Evolutionary conservation across 192 early-diverging fungal genomes (phyloP), one percentile per base, ranked within the genome.

Genomic region (Blastocladiella britannica): DNA sequence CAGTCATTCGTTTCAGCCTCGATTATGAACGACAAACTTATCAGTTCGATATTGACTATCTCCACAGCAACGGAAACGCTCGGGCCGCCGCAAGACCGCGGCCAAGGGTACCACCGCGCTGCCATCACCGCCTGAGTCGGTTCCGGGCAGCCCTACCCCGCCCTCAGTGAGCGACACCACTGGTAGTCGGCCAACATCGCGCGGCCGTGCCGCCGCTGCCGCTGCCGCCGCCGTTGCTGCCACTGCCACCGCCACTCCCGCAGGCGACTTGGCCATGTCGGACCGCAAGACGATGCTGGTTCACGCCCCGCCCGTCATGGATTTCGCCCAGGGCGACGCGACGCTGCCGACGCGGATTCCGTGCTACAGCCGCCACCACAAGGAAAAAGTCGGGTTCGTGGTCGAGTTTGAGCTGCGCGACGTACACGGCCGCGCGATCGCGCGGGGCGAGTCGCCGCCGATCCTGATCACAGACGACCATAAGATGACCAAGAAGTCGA

Each of bases 381-480:
- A 79, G 66, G 92, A 96, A 61, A 93, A 92, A 71, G 67, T 80
- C 5, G 92, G 92, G 6, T 96, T 96, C 65, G 88, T 47, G 37
- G 74, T 96, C 53, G 85, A 85, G 60, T 84, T 93, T 64, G 73
- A 78, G 26, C 75, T 90, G 58, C 70, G 75, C 23, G 85, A 96
- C 63, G 61, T 75, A 53, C 65, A 70, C 56, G 75, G 76, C 59
- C 61, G 66, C 22, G 67, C 85, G 30, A 66, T 93, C 25, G 89
- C 91, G 7, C 76, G 74, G 9, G 87, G 87, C 25, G 68, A 86
- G 31, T 90, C 89, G n/a, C 82, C 89, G 6, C 87, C 92, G 7
- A 93, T 96, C 53, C 81, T 96, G 82, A 92, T 96, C 65, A 96
- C 92, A 4, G 92, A 96, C 59, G 92, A 96, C 71, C 92, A 96